phyloP scores from a whole-genome alignment of 2,329 filamentous ascomycete species.

The Aspergillus sclerotialis region DNA sequence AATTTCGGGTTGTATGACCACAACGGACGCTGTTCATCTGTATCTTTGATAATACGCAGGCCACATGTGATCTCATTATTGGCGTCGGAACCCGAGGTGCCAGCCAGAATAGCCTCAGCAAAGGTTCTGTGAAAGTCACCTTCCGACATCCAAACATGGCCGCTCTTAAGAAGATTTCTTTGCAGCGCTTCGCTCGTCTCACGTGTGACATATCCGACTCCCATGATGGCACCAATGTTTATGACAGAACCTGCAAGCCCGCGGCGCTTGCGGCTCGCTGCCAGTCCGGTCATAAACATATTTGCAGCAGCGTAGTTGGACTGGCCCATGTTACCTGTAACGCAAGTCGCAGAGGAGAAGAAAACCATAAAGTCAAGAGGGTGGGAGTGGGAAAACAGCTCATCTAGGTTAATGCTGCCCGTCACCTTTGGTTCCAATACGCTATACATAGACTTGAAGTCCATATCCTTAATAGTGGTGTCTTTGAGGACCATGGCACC shows the following conservation, averaged over 20 bases:
- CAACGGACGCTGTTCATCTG: too few relatives aligned
- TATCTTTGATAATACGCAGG: too few relatives aligned
- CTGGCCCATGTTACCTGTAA: conserved; percentile 9
- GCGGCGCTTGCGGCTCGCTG: not conserved
- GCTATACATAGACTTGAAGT: not conserved
- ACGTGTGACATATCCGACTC: too few relatives aligned
- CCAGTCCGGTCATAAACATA: conserved; percentile 5
- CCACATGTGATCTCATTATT: too few relatives aligned
- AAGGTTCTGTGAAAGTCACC: conserved; percentile 24
- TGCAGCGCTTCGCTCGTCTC: too few relatives aligned
- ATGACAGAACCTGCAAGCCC: conserved; percentile 8
- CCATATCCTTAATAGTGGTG: not conserved
- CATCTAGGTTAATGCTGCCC: conserved; percentile 4
- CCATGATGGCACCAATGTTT: conserved; percentile 2
- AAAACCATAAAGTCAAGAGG: conserved; percentile 10
- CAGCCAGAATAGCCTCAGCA: conserved; percentile 21
- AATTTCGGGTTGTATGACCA: too few relatives aligned
- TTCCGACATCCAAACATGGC: conserved; percentile 18
- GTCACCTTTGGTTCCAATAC: conserved; percentile 2
- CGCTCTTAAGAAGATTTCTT: too few relatives aligned
- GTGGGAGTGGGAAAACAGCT: not conserved
- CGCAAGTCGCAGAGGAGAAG: conserved; percentile 4
- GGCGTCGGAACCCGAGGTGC: too few relatives aligned
- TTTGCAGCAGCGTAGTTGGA: conserved; percentile 9
- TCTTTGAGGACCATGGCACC: not conserved